phyloP scores from a whole-genome alignment of 1,139 yeast species.

The Yamadazyma atlantica region DNA sequence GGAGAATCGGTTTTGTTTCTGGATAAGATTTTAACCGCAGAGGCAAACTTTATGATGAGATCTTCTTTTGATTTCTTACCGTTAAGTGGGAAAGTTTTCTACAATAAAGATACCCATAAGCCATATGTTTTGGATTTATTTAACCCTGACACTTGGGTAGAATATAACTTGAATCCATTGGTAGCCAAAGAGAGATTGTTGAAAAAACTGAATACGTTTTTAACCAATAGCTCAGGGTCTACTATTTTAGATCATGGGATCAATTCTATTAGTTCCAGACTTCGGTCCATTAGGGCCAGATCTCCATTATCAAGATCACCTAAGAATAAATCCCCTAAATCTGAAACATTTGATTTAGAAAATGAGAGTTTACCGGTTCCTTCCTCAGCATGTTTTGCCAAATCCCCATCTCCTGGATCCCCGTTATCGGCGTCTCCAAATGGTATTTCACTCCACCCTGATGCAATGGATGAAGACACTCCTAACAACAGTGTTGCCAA shows the following conservation, averaged over 20 bases:
- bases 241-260: constrained; percentile 19
- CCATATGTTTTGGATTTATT: constrained; percentile 71
- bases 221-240: constrained; percentile 3
- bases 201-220: constrained; percentile 7
- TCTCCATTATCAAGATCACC: constrained; percentile 14
- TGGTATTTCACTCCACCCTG: constrained; percentile 3
- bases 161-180: constrained; percentile 72
- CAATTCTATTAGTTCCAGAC: constrained; percentile 21
- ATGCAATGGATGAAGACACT: too few species aligned
- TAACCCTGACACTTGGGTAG: constrained; percentile 78
- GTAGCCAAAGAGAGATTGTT: constrained; percentile 48
- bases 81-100: constrained; percentile 68
- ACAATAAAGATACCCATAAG: constrained; percentile 56
- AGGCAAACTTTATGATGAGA: constrained; percentile 86
- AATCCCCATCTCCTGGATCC: constrained; percentile 3
- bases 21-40: constrained; percentile 72
- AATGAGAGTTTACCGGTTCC: not conserved
- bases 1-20: constrained; percentile 81
- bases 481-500: not conserved
- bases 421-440: constrained; percentile 4
- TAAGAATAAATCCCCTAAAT: constrained; percentile 8
- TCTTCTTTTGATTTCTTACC: constrained; percentile 81
- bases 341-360: constrained; percentile 4
- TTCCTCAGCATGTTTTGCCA: not conserved
- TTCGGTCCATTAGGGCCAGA: constrained; percentile 22